Base-by-base conservation (phyloP, 2,329 filamentous ascomycete genomes). In the Sclerotinia nivalis region DNA sequence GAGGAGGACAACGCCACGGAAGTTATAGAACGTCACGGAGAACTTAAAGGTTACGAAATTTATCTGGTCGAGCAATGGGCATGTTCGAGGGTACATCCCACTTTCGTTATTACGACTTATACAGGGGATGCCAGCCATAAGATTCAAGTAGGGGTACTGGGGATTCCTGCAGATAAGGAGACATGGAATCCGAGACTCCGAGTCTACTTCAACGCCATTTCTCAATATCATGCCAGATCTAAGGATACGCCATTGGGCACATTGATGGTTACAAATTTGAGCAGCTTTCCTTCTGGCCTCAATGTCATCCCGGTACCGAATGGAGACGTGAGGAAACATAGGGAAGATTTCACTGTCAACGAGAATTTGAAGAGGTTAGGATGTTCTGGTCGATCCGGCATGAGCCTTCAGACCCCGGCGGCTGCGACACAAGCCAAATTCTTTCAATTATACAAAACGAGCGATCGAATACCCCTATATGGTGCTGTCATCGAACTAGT, bases 21-120 rank as follows among this genome's bases (percentile, higher is more conserved):
- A 4, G 88, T 97, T 10, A 84, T 97, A 73, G 88, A 94, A 75
- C 89, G 91, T 67, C 88, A 88, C 69, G 85, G 86, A 64, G 83
- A 86, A 64, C 85, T 99, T 8, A 83, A 87, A 71, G 95, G 95
- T 74, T 98, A 97, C 81, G 94, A 98, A 80, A 85, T 95, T 72
- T 98, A 98, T 80, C 82, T 98, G 22, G 93, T 98, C 73, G 96
- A 98, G 80, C 96, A 99, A 84, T 99, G 96, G 96, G 93, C 93
- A 8, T 97, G 94, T 80, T 97, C 95, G 18, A 89, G 96, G 66
- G 87, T 89, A 69, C 93, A 96, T 72, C 95, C 95, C 0, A 97
- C 95, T 22, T 92, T 97, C 73, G 88, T 97, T 64, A 96, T 98
- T 73, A 92, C 91, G 55, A 97, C 94, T 4, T 97, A 96, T 78